Base-by-base conservation (phyloP, 805 yeast species). In the Ogataea henricii region DNA sequence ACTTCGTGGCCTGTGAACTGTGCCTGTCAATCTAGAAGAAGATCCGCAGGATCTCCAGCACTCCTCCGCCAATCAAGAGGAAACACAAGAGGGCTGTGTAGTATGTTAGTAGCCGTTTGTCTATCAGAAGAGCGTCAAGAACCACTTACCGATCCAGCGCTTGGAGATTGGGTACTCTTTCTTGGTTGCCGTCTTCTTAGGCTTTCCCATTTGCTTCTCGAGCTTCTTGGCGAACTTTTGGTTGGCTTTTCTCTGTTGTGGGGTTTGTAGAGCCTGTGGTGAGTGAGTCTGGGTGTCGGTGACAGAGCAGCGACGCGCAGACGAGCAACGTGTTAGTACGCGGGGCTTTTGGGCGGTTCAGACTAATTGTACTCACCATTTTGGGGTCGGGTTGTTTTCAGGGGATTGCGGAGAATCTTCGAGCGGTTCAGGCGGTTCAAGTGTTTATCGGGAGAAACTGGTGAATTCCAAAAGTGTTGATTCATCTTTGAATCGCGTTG, bases 211-310 rank as follows among this genome's bases (percentile, higher is more conserved):
- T 64, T 84, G 83, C 54, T 77, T 76, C 60, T 82, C 87, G 55
- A 84, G 82, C 58, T 74, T 77, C 68, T 84, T 87, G 59, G 87
- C 89, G 67, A 83, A 92, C 65, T 84, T 87, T 60, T 78, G 79
- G 68, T 91, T 91, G n/a, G 96, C 96, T 46, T 79, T 74, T 70
- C 91, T 85, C 71, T 91, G 96, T 60, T 79, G 83, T 48, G 94
- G 91, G 20, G 96, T 86, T 76, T 90, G 97, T 26, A 74, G 61
- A 53, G 87, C 88, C 91, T 68, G 22, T 14, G 10, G n/a, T 3
- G 4, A 13, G 34, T 4, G 14, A 13, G 5, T 27, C 30, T 27
- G 30, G 30, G 10, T 12, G 30, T 12, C 30, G 30, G 30, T 23
- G 13, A 13, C 14, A 6, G n/a, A 13, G 14, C 10, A 5, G 7